Conservation (phyloP, 2,329 filamentous ascomycete species). For the Coniella vitis region DNA sequence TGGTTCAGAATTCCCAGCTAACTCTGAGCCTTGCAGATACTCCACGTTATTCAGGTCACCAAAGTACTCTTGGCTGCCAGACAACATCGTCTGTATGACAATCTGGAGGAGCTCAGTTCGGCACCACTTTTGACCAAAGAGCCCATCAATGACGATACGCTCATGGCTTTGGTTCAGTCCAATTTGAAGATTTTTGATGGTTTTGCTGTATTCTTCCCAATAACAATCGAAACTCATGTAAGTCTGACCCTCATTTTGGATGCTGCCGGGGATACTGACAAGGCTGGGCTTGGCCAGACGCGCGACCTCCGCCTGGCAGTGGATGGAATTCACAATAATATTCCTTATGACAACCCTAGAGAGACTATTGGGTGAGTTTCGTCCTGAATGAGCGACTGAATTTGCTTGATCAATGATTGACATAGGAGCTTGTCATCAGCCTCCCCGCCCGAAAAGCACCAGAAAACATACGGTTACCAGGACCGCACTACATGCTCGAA, state of each 20-base stretch:
- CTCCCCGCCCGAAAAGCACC: slow-evolving; percentile 6
- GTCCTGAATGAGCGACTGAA: too few relatives aligned
- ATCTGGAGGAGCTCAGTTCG: slow-evolving; percentile 29
- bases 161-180: slow-evolving; percentile 27
- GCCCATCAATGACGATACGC: slow-evolving; percentile 25
- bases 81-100: slow-evolving; percentile 29
- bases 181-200: slow-evolving; percentile 29
- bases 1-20: background rate
- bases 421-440: background rate
- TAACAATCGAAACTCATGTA: slow-evolving; percentile 14
- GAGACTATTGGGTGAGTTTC: slow-evolving; percentile 8
- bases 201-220: slow-evolving; percentile 22
- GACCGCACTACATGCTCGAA: slow-evolving; percentile 13
- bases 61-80: slow-evolving; percentile 29
- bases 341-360: slow-evolving; percentile 9
- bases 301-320: slow-evolving; percentile 14
- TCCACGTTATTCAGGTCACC: slow-evolving; percentile 18
- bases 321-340: slow-evolving; percentile 12
- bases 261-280: background rate
- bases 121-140: slow-evolving; percentile 30
- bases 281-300: slow-evolving; percentile 6
- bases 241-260: slow-evolving; percentile 9
- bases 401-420: too few relatives aligned
- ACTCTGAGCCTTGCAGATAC: background rate
- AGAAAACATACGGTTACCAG: slow-evolving; percentile 10